Evolutionary conservation across 1,284 basidiomycete species (phyloP).

Genomic region (Ustilago bromivora): DNA sequence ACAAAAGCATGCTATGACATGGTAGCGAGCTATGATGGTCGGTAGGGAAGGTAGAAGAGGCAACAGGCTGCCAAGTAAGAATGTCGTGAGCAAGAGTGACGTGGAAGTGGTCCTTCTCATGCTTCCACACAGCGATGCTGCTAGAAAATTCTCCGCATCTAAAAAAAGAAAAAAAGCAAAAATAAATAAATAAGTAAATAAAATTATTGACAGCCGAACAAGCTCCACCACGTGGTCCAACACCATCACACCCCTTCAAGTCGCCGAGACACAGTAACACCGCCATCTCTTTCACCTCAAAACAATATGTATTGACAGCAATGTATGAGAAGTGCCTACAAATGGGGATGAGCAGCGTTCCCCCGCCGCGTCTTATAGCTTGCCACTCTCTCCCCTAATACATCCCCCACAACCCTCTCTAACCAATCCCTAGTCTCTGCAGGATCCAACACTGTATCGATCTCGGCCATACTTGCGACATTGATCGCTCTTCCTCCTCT

Average conservation of each 20-base stretch:
- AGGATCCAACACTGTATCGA: slow-evolving; percentile 59
- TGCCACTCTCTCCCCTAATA: slow-evolving; percentile 27
- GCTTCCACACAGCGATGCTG: slow-evolving; percentile 7
- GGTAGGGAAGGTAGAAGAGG: background rate
- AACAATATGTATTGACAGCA: background rate
- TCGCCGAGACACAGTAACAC: no score
- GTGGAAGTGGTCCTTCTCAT: slow-evolving; percentile 17
- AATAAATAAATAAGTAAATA: background rate
- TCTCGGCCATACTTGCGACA: slow-evolving; percentile 47
- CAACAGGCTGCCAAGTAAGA: background rate
- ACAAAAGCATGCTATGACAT: background rate
- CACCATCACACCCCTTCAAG: slow-evolving; percentile 1
- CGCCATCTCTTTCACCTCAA: no score
- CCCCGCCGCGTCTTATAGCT: slow-evolving; percentile 15
- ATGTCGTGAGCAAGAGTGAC: slow-evolving; percentile 11
- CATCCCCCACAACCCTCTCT: slow-evolving; percentile 12
- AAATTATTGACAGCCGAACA: background rate
- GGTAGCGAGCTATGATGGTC: background rate
- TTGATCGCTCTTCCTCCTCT: slow-evolving; percentile 43
- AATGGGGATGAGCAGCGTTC: slow-evolving; percentile 7
- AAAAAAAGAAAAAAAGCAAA: background rate
- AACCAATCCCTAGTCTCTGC: slow-evolving; percentile 53
- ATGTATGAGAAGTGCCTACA: slow-evolving; percentile 9
- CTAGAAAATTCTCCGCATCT: slow-evolving; percentile 4
- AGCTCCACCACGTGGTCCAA: background rate